These are phyloP conservation scores for Phytophthora vignae DNA, from an alignment of 352 stramenopile species.

Conservation along the genomic window DNA sequence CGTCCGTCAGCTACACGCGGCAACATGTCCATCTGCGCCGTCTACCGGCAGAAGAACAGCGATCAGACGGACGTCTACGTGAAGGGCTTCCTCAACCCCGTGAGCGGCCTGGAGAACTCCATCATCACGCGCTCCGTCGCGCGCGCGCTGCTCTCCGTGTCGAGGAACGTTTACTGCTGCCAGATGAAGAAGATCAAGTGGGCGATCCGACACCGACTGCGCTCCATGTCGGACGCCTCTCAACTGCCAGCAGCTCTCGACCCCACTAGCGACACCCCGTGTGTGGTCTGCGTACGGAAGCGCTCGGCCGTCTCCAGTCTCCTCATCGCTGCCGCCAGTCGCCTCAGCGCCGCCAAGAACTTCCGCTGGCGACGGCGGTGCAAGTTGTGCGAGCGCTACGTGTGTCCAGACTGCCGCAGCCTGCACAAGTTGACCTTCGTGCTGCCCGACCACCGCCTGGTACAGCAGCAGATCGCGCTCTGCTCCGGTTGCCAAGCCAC, in stretches of 20 bases:
- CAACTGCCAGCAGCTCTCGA: slow-evolving; percentile 19
- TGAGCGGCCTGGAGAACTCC: slow-evolving; percentile 45
- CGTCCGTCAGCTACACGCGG: slow-evolving; percentile 31
- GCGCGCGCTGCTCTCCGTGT: slow-evolving; percentile 34
- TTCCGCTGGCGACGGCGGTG: slow-evolving; percentile 36
- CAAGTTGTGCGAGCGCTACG: slow-evolving; percentile 50
- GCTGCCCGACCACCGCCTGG: slow-evolving; percentile 36
- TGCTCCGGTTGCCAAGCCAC: slow-evolving; percentile 30
- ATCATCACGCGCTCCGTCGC: slow-evolving; percentile 46
- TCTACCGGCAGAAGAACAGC: slow-evolving; percentile 47
- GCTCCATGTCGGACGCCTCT: slow-evolving; percentile 19
- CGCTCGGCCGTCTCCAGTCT: slow-evolving; percentile 33
- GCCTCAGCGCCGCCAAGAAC: slow-evolving; percentile 15
- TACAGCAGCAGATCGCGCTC: slow-evolving; percentile 39
- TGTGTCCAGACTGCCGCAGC: slow-evolving; percentile 57
- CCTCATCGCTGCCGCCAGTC: slow-evolving; percentile 19
- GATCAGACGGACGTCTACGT: slow-evolving; percentile 42
- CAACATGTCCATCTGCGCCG: slow-evolving; percentile 46
- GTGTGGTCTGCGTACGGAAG: slow-evolving; percentile 36
- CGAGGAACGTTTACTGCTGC: slow-evolving; percentile 40
- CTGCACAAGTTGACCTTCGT: slow-evolving; percentile 48
- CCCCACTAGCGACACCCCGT: slow-evolving; percentile 32
- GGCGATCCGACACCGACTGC: slow-evolving; percentile 32
- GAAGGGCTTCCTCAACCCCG: slow-evolving; percentile 39
- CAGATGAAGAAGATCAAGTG: slow-evolving; percentile 55